Base-by-base conservation (phyloP, 2,329 filamentous ascomycete genomes). In the Aspergillus tamarii region DNA sequence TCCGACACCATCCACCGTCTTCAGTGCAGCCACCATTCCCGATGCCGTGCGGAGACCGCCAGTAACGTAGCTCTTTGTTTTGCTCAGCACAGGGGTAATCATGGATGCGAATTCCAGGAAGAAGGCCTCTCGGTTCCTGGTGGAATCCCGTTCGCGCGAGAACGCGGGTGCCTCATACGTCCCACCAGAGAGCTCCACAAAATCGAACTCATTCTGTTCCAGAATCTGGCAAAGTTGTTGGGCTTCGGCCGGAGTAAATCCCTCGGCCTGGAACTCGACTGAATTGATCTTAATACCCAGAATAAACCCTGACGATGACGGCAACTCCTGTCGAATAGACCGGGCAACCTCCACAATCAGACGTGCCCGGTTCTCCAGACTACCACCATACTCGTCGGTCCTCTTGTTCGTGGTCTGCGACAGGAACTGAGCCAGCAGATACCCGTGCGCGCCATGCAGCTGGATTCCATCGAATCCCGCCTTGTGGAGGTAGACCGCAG, bases 301-400 rank as follows among this genome's bases (percentile, higher is more conserved):
- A 45, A 83, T 74, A 68, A 87, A 84, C 39, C 65, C 66, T 1
- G 73, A 65, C 23, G 58, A 53, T 36, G 52, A 54, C 8, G 70
- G 66, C 12, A 71, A 34, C 12, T 67, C 58, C 36, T 66, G 56
- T 19, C 70, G 67, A 46, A 75, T 73, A 32, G 66, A 65, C 53
- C 81, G 72, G 57, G 85, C 80, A 50, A 87, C 78, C 68, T 90
- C 86, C 12, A 83, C 69, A 46, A 88, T 79, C 43, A 91, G 72
- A n/a, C 88, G 84, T n/a, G 80, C 85, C 64, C 89, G 85, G 80
- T 91, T 90, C 71, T 87, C 85, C 67, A 90, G 87, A 72, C 81
- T 83, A 61, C 89, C 89, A 58, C 89, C 89, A 73, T 91, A 91
- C 59, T 83, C 70, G 73, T 91, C 88, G 26, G 85, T 90, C 54